These are phyloP conservation scores for Arthrinium phaeospermum DNA, from an alignment of 2,329 filamentous ascomycete genomes.

Conservation along the genomic window DNA sequence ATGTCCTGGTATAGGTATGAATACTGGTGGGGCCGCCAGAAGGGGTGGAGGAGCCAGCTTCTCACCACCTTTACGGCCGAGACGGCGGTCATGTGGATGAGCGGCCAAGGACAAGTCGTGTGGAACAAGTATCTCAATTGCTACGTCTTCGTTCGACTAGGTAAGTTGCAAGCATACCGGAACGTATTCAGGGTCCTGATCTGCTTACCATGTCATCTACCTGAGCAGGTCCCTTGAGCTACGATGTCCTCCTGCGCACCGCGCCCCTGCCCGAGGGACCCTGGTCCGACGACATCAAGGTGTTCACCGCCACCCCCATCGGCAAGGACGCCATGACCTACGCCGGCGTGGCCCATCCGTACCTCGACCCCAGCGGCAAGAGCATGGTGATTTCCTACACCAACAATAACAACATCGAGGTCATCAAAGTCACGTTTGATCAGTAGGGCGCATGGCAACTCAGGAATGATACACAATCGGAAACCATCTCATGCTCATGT, in stretches of 20 bases:
- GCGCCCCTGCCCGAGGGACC: conserved; percentile 42
- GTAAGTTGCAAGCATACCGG: conserved; percentile 22
- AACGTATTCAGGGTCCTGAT: too few species aligned
- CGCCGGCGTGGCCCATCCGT: conserved; percentile 45
- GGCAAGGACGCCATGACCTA: conserved; percentile 41
- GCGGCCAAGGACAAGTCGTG: conserved; percentile 45
- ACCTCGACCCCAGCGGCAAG: conserved; percentile 42
- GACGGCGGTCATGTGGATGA: conserved; percentile 46
- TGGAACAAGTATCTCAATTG: conserved; percentile 42
- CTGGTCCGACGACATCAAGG: conserved; percentile 43
- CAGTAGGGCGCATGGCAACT: background rate
- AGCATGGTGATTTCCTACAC: conserved; percentile 46
- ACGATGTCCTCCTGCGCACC: conserved; percentile 33
- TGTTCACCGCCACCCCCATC: conserved; percentile 42
- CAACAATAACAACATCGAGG: conserved; percentile 46
- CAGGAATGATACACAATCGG: background rate
- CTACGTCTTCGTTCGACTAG: conserved; percentile 44
- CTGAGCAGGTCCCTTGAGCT: conserved; percentile 24
- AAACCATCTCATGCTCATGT: background rate
- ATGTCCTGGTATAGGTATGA: conserved; percentile 42
- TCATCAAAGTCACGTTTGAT: conserved; percentile 40
- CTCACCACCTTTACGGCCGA: conserved; percentile 39
- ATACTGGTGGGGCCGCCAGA: conserved; percentile 47
- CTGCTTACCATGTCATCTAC: too few species aligned
- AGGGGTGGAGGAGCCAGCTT: conserved; percentile 40